These are phyloP conservation scores for Neonectria faginata DNA, from an alignment of 2,329 filamentous ascomycete genomes.

Conservation along the genomic window DNA sequence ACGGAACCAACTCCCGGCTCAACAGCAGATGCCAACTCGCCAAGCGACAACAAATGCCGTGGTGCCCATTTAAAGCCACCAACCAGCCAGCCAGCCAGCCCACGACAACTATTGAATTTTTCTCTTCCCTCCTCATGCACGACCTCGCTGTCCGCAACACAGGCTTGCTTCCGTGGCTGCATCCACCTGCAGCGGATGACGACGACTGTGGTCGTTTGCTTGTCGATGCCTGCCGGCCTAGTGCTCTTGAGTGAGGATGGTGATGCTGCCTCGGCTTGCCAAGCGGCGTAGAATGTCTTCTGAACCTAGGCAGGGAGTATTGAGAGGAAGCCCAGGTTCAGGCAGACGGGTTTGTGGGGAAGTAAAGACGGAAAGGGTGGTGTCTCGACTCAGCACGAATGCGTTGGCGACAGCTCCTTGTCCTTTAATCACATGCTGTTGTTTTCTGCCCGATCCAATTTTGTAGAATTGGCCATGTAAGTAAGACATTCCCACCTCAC, in stretches of 20 bases:
- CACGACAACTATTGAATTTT: neutral
- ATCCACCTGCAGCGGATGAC: slow-evolving; percentile 11
- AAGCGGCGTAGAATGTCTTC: neutral
- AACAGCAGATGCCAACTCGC: neutral
- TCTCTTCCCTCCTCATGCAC: neutral
- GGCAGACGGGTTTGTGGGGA: neutral
- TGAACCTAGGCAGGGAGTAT: too few species aligned
- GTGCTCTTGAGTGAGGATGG: neutral
- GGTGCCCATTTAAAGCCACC: neutral
- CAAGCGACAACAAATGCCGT: slow-evolving; percentile 2
- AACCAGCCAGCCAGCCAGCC: neutral
- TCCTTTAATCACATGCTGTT: too few species aligned
- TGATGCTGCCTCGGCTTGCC: slow-evolving; percentile 1
- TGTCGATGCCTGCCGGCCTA: neutral
- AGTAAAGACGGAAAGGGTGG: neutral
- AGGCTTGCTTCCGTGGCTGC: neutral
- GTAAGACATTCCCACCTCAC: neutral
- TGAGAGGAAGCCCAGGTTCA: neutral
- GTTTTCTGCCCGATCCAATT: neutral
- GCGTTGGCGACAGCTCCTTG: neutral
- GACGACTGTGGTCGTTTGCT: slow-evolving; percentile 12
- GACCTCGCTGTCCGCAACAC: neutral
- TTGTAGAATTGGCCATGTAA: neutral
- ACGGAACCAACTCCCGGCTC: neutral
- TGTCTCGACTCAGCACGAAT: neutral